Evolutionary conservation across 2,329 filamentous ascomycete species (phyloP).

Genomic region (Arthrobotrys entomopaga): DNA sequence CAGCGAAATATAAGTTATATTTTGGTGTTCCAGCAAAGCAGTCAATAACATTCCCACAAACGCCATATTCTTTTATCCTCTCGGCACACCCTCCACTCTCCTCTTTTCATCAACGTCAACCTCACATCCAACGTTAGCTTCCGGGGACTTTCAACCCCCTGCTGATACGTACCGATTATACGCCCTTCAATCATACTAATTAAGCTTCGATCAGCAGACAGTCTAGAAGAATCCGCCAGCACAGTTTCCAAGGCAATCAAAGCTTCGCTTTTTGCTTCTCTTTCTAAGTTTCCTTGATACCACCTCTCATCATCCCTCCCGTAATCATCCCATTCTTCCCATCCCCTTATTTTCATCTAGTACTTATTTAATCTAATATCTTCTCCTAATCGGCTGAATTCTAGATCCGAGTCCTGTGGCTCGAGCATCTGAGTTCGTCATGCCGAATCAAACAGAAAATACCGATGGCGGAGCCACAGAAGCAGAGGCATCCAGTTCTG

Average conservation of each 20-base stretch:
- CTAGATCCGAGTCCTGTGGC: background rate
- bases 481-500: background rate
- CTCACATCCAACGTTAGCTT: background rate
- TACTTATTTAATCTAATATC: background rate
- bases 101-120: background rate
- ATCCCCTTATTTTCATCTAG: constrained; percentile 5
- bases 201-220: background rate
- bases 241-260: constrained; percentile 45
- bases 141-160: background rate
- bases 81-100: too few species aligned
- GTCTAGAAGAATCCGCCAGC: constrained; percentile 32
- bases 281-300: constrained; percentile 26
- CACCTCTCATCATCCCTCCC: constrained; percentile 1
- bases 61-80: too few species aligned
- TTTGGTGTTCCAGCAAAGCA: background rate
- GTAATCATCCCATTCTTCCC: constrained; percentile 8
- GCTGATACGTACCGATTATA: background rate
- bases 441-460: constrained; percentile 25
- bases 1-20: background rate
- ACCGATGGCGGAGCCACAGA: background rate
- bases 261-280: constrained; percentile 20
- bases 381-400: background rate
- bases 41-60: background rate
- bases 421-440: background rate
- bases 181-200: constrained; percentile 1